Evolutionary conservation across 169 alveolate species (phyloP), one percentile per base, ranked within the genome.

Genomic region (Theileria sp.): DNA sequence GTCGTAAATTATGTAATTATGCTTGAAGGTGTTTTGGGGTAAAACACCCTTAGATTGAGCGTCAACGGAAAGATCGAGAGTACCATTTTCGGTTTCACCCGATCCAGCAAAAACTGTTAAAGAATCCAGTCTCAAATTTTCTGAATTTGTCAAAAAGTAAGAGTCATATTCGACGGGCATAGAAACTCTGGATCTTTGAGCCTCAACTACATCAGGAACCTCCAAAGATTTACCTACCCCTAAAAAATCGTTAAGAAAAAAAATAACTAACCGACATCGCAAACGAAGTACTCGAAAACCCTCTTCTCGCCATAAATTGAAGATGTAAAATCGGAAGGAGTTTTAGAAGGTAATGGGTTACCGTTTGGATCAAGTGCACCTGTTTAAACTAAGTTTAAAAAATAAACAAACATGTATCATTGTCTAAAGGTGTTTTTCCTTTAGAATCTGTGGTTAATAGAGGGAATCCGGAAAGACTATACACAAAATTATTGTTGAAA

Each of bases 1-100:
- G 68, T 93, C 96, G 81, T 94, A 94, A 62, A 94, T 88, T 19
- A 94, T 87, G 76, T 94, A 94, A 49, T 92, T 95, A 71, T 92
- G 95, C 38, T 86, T 85, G 79, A 94, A 94, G 17, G 96, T 92
- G 64, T 93, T 82, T 68, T 91, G 94, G n/a, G 97, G 97, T 34
- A 94, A 85, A 17, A 94, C 97, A 3, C 97, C 97, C 62, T 90
- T 80, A 13, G 95, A 28, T 51, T 89, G 86, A 71, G 50, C 67
- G 17, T 77, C 83, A 21, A 67, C 92, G 21, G 80, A 83, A 30
- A 86, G 81, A 77, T 79, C 76, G 13, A 75, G 84, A 60, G 75
- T 25, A 50, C 70, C 61, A 50, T 77, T 86, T 44, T 69, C 82
- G 15, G 71, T 86, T 19, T 66, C 82, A 17, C 49, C 38, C 6